Percentiles rank a stretch among this genome's conserved stretches.
These are phyloP conservation scores for Penicillium maclennaniae DNA, from an alignment of 495 filamentous ascomycete genomes.

Conservation along the genomic window DNA sequence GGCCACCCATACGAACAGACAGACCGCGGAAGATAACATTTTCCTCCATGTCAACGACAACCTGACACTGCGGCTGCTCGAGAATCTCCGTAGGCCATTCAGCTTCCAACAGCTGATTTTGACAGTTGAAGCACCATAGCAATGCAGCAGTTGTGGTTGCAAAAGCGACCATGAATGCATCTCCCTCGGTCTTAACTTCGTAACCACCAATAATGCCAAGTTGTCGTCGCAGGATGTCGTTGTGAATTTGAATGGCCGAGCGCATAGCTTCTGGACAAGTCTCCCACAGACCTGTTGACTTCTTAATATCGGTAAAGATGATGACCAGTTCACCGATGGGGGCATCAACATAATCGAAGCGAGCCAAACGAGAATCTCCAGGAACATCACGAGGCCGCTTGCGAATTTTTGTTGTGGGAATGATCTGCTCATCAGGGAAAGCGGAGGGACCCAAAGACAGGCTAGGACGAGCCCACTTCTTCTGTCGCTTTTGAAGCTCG, in stretches of 20 bases:
- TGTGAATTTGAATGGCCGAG: slow-evolving; percentile 92
- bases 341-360: slow-evolving; percentile 88
- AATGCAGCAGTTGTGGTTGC: slow-evolving; percentile 89
- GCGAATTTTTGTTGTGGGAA: slow-evolving; percentile 57
- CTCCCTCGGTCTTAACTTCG: slow-evolving; percentile 99
- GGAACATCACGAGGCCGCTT: slow-evolving; percentile 63
- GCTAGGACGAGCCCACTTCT: slow-evolving; percentile 68
- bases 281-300: slow-evolving; percentile 96
- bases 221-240: slow-evolving; percentile 90
- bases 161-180: slow-evolving; percentile 99
- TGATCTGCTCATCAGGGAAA: slow-evolving; percentile 64
- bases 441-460: slow-evolving; percentile 76
- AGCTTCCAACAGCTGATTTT: slow-evolving; percentile 78
- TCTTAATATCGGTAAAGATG: slow-evolving; percentile 99
- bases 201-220: slow-evolving; percentile 92
- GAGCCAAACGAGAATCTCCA: slow-evolving; percentile 73
- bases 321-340: slow-evolving; percentile 86
- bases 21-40: slow-evolving; percentile 88
- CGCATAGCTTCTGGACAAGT: slow-evolving; percentile 91
- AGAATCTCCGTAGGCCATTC: slow-evolving; percentile 93
- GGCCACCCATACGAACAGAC: slow-evolving; percentile 95
- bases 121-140: slow-evolving; percentile 93
- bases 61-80: slow-evolving; percentile 76
- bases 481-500: slow-evolving; percentile 79
- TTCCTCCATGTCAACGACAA: slow-evolving; percentile 76